Percentiles rank a stretch among this genome's conserved stretches.
Evolutionary conservation across 345 rosid species (phyloP).

Genomic region (Reutealis trisperma): DNA sequence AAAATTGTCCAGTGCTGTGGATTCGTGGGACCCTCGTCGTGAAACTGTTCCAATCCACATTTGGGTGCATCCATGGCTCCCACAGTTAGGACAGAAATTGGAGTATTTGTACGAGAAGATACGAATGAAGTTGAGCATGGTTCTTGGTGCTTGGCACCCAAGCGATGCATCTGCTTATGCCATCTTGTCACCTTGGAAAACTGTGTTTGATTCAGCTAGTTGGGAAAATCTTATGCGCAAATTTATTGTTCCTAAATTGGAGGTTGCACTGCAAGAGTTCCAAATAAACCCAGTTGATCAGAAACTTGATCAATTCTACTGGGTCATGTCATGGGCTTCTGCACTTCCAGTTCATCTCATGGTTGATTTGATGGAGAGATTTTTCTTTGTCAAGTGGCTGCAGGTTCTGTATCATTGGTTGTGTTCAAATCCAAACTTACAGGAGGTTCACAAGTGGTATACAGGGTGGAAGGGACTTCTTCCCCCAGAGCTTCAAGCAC

Average conservation of each 20-base stretch:
- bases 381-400: constrained; percentile 86
- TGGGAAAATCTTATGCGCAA: constrained; percentile 93
- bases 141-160: constrained; percentile 94
- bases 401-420: constrained; percentile 86
- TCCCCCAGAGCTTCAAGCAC: constrained; percentile 79
- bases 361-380: constrained; percentile 87
- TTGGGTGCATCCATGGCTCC: constrained; percentile 98
- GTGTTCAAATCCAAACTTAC: constrained; percentile 63
- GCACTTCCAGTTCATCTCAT: constrained; percentile 83
- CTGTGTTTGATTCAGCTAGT: constrained; percentile 76
- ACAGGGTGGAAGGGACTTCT: constrained; percentile 75
- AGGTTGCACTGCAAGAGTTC: constrained; percentile 77
- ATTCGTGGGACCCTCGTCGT: constrained; percentile 79
- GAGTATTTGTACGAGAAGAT: constrained; percentile 79
- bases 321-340: constrained; percentile 87
- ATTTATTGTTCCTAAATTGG: constrained; percentile 90
- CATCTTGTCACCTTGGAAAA: constrained; percentile 88
- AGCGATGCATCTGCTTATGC: constrained; percentile 81
- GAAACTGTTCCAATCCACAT: constrained; percentile 85
- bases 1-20: constrained; percentile 78
- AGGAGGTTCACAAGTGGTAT: constrained; percentile 80
- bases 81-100: constrained; percentile 70
- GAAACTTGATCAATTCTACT: constrained; percentile 65
- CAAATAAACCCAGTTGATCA: constrained; percentile 79
- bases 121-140: constrained; percentile 75